These are phyloP conservation scores for Agrocybe pediades DNA, from an alignment of 768 basidiomycete species.

Conservation along the genomic window DNA sequence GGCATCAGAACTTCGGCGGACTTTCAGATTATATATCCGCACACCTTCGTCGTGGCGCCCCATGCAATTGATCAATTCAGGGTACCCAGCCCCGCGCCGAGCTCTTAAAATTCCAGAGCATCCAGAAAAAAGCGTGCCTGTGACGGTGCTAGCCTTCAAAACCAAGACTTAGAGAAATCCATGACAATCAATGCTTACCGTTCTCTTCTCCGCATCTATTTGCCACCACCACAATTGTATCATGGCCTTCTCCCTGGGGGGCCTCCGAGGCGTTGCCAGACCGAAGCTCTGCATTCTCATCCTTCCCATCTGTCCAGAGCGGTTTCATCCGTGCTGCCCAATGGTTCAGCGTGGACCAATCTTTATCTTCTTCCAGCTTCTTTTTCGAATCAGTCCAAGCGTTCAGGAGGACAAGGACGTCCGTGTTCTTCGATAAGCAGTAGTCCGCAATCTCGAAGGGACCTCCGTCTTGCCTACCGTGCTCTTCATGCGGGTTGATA, in stretches of 20 bases:
- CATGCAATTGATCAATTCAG: constrained; percentile 61
- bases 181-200: constrained; percentile 46
- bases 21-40: constrained; percentile 47
- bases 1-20: no score
- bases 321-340: constrained; percentile 71
- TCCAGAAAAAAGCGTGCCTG: constrained; percentile 77
- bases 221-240: constrained; percentile 72
- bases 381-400: constrained; percentile 68
- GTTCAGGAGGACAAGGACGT: constrained; percentile 71
- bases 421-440: constrained; percentile 50
- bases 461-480: constrained; percentile 56
- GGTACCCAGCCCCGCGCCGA: constrained; percentile 46
- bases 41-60: constrained; percentile 60
- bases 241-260: constrained; percentile 22
- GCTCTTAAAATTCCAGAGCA: constrained; percentile 69
- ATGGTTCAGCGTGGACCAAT: constrained; percentile 68
- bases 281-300: neutral
- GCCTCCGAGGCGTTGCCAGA: constrained; percentile 32
- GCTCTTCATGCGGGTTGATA: constrained; percentile 55
- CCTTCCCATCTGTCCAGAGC: constrained; percentile 46
- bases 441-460: constrained; percentile 83
- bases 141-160: neutral
- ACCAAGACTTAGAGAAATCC: constrained; percentile 77
- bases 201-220: constrained; percentile 82
- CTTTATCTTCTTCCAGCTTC: constrained; percentile 41